These are phyloP conservation scores for Colletotrichum theobromicola DNA, from an alignment of 2,329 filamentous ascomycete genomes.

Conservation along the genomic window DNA sequence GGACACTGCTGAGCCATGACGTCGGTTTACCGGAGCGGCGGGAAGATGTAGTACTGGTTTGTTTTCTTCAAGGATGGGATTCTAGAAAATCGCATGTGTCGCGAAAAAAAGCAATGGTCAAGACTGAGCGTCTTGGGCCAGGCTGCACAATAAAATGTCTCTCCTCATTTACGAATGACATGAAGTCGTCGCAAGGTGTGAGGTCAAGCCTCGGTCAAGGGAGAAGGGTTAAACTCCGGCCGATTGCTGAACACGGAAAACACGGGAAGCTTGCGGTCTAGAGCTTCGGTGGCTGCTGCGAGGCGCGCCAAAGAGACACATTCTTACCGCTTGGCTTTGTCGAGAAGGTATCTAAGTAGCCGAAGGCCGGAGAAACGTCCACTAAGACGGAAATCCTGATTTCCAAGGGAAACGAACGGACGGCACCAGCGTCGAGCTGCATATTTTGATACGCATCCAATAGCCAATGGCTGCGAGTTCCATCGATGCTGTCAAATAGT, in stretches of 20 bases:
- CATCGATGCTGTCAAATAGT: neutral
- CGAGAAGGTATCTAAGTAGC: neutral
- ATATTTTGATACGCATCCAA: neutral
- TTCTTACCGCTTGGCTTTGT: neutral
- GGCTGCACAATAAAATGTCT: neutral
- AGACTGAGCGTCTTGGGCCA: neutral
- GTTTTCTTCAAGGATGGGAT: neutral
- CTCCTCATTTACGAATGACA: neutral
- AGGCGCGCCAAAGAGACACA: neutral
- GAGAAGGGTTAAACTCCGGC: conserved; percentile 3
- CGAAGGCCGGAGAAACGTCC: neutral
- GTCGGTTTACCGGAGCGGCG: neutral
- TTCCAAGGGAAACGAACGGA: neutral
- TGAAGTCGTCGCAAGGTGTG: neutral
- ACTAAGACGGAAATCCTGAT: neutral
- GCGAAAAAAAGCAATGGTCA: neutral
- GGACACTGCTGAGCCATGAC: conserved; percentile 38
- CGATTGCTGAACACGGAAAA: neutral
- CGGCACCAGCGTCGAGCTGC: neutral
- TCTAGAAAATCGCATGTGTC: neutral
- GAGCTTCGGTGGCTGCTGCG: neutral
- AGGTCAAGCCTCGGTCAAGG: neutral
- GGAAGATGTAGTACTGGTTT: neutral
- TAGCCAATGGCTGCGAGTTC: neutral
- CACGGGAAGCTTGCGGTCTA: conserved; percentile 1